Evolutionary conservation across 2,329 filamentous ascomycete species (phyloP).

Genomic region (Aurifilum marmelostoma): DNA sequence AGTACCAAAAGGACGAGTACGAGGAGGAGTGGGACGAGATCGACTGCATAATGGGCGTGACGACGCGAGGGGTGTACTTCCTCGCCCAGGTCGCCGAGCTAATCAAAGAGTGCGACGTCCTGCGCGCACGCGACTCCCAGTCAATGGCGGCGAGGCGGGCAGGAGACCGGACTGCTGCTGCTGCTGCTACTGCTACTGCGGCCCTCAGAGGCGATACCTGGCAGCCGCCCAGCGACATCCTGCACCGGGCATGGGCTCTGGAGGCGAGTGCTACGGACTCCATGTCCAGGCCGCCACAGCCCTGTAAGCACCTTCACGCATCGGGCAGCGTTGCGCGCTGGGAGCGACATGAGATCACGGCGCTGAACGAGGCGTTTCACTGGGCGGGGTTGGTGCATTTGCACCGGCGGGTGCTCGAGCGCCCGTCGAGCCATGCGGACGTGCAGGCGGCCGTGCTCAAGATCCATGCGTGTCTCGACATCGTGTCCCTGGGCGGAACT

Average conservation of each 20-base stretch:
- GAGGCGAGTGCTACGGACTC: slow-evolving; percentile 64
- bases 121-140: slow-evolving; percentile 53
- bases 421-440: slow-evolving; percentile 56
- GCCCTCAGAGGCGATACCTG: slow-evolving; percentile 49
- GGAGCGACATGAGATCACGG: slow-evolving; percentile 66
- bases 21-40: slow-evolving; percentile 65
- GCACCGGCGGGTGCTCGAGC: slow-evolving; percentile 71
- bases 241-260: slow-evolving; percentile 61
- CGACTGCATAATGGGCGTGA: slow-evolving; percentile 82
- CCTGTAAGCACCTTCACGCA: slow-evolving; percentile 52
- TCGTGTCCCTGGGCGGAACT: slow-evolving; percentile 66
- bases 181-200: slow-evolving; percentile 28
- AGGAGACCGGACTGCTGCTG: too few relatives aligned
- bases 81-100: slow-evolving; percentile 74
- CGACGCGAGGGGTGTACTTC: slow-evolving; percentile 69
- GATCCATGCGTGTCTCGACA: slow-evolving; percentile 65
- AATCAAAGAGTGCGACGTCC: slow-evolving; percentile 67
- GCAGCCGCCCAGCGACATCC: slow-evolving; percentile 59
- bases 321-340: slow-evolving; percentile 56
- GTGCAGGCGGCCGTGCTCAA: slow-evolving; percentile 66
- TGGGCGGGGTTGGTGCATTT: slow-evolving; percentile 77
- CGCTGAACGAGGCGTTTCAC: slow-evolving; percentile 79
- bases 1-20: slow-evolving; percentile 53
- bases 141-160: slow-evolving; percentile 26
- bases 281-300: slow-evolving; percentile 46